phyloP scores from a whole-genome alignment of 495 filamentous ascomycete species.

The Neurospora sp. region DNA sequence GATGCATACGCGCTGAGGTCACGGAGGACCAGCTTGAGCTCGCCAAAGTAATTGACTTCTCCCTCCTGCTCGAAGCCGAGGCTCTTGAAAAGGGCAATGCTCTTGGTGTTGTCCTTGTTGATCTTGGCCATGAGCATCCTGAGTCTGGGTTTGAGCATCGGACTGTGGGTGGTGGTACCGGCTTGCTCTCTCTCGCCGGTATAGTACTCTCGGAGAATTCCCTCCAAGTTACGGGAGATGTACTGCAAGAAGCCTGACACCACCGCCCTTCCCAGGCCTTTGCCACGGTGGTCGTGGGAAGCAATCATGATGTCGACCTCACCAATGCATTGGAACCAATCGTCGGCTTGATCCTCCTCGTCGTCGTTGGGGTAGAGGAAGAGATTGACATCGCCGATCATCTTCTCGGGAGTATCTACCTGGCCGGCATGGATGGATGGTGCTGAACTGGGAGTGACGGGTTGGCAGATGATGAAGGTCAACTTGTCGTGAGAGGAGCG shows the following conservation, averaged over 20 bases:
- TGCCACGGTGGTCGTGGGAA: conserved; percentile 40
- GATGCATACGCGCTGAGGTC: conserved; percentile 9
- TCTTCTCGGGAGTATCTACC: conserved; percentile 44
- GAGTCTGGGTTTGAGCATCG: conserved; percentile 3
- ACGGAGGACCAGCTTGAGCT: conserved; percentile 33
- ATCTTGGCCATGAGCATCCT: conserved; percentile 39
- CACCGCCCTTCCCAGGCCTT: conserved; percentile 55
- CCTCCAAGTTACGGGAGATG: conserved; percentile 36
- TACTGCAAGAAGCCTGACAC: conserved; percentile 61
- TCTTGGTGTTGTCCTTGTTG: conserved; percentile 25
- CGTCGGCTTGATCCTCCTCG: conserved; percentile 17
- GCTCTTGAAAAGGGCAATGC: conserved; percentile 34
- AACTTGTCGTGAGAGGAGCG: conserved; percentile 63
- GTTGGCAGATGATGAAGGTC: conserved; percentile 60
- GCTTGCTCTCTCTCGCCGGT: conserved; percentile 1
- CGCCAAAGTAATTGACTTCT: conserved; percentile 40
- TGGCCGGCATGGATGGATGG: conserved; percentile 16
- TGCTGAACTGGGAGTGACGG: conserved; percentile 2
- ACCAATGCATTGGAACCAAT: conserved; percentile 38
- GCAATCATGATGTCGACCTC: conserved; percentile 92
- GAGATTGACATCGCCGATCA: conserved; percentile 83
- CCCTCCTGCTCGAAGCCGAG: conserved; percentile 37
- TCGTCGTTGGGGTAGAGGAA: conserved; percentile 52
- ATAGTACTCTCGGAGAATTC: conserved; percentile 52
- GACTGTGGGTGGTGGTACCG: neutral